Conservation (phyloP, 2,329 filamentous ascomycete species). For the Xenosphaeropsis pyriputrescens region DNA sequence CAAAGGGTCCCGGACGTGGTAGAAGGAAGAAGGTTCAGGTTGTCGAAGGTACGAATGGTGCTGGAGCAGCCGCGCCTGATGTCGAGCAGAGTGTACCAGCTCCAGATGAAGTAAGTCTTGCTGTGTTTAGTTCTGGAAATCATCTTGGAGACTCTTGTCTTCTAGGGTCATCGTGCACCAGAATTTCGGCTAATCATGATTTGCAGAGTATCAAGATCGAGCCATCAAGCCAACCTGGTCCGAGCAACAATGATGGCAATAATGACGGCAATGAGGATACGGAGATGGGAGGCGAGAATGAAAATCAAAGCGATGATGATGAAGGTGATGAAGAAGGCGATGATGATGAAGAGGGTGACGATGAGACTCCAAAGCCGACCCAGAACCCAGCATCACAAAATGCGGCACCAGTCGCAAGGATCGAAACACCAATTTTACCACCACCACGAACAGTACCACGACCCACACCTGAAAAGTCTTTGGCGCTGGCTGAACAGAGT, state of each 20-base stretch:
- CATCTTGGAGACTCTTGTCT: too few species aligned
- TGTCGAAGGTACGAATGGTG: conserved; percentile 2
- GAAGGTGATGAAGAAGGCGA: conserved; percentile 7
- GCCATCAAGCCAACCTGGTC: conserved; percentile 2
- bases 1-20: conserved; percentile 65
- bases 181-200: background rate
- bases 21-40: conserved; percentile 49
- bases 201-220: conserved; percentile 12
- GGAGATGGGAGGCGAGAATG: conserved; percentile 17
- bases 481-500: too few species aligned
- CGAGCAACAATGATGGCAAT: conserved; percentile 4
- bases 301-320: conserved; percentile 14
- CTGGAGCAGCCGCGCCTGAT: background rate
- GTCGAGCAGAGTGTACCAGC: too few species aligned
- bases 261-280: conserved; percentile 13
- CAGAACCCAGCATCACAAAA: too few species aligned
- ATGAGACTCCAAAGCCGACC: conserved; percentile 19
- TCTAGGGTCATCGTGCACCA: too few species aligned
- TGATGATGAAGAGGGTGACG: conserved; percentile 22
- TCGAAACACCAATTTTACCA: too few species aligned
- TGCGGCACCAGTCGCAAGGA: too few species aligned
- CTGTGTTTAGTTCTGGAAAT: too few species aligned
- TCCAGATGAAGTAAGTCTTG: too few species aligned
- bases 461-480: too few species aligned
- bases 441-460: too few species aligned